Evolutionary conservation across 106 monocot genomes (phyloP).

Genomic region (Ottelia alismoides): DNA sequence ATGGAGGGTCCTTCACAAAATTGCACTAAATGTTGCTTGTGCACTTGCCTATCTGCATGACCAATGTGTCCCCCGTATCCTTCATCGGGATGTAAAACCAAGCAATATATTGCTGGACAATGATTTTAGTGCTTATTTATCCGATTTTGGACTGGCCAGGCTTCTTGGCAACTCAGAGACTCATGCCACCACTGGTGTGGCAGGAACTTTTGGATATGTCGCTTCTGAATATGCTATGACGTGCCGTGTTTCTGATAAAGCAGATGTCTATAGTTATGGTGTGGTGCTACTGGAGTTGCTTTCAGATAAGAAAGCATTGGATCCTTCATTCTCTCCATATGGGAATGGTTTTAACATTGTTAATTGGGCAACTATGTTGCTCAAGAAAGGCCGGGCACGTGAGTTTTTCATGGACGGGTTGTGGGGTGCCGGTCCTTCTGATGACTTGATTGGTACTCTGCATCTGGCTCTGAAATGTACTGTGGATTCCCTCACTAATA

Average conservation of each 20-base stretch:
- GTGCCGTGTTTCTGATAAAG: conserved; percentile 26
- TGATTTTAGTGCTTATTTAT: conserved; percentile 15
- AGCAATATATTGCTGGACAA: conserved; percentile 24
- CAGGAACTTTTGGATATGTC: conserved; percentile 24
- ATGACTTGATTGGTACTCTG: conserved; percentile 30
- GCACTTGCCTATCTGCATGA: conserved; percentile 46
- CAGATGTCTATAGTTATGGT: conserved; percentile 26
- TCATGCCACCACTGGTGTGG: conserved; percentile 23
- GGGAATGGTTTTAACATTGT: conserved; percentile 28
- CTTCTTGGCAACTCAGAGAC: conserved; percentile 20
- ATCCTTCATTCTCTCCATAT: conserved; percentile 24
- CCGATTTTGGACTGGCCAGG: conserved; percentile 23
- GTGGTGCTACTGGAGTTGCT: conserved; percentile 22
- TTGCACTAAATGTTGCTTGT: conserved; percentile 74
- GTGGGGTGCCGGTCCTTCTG: conserved; percentile 34
- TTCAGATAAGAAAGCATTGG: conserved; percentile 21
- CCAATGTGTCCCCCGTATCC: conserved; percentile 18
- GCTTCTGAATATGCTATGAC: conserved; percentile 26
- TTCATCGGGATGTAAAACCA: conserved; percentile 22
- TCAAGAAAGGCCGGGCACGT: conserved; percentile 20
- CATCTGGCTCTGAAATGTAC: conserved; percentile 35
- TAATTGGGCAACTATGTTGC: conserved; percentile 20
- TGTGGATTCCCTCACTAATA: conserved; percentile 19
- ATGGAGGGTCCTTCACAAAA: conserved; percentile 89
- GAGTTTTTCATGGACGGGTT: conserved; percentile 43